Conservation (phyloP, 306 rosid genomes). For the Citrullus colocynthis region DNA sequence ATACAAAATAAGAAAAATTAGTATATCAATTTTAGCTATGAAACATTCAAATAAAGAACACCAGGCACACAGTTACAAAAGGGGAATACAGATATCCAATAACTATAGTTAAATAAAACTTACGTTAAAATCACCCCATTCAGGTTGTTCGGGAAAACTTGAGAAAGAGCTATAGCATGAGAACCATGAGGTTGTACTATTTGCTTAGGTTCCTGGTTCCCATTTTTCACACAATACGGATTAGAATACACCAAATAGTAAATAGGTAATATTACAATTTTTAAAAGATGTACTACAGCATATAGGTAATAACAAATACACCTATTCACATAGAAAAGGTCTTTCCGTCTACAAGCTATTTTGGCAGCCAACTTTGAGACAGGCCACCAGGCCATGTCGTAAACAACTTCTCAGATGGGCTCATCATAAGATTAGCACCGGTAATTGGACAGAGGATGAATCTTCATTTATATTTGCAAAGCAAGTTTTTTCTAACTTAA, state of each 20-base stretch:
- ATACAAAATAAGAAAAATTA: conserved; percentile 1
- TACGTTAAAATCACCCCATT: conserved; percentile 73
- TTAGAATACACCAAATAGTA: conserved; percentile 9
- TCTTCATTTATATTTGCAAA: background rate
- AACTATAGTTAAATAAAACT: conserved; percentile 22
- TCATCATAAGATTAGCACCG: background rate
- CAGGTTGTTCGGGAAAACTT: conserved; percentile 58
- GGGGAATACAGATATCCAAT: background rate
- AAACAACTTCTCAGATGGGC: background rate
- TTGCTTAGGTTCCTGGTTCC: conserved; percentile 63
- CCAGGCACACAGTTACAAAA: background rate
- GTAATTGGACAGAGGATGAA: background rate
- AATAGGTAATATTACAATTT: background rate
- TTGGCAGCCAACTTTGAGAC: background rate
- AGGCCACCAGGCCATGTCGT: background rate
- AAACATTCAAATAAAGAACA: background rate
- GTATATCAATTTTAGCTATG: background rate
- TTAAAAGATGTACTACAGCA: background rate
- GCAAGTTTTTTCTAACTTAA: background rate
- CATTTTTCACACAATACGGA: conserved; percentile 38
- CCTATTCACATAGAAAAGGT: background rate
- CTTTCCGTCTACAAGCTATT: background rate
- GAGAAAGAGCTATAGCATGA: conserved; percentile 51
- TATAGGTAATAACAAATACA: background rate
- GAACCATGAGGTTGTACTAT: conserved; percentile 53